A percentile compares a stretch with the other conserved stretches of the same genome.
Conservation (phyloP, 768 basidiomycete species). For the Holtermannia corniformis region DNA sequence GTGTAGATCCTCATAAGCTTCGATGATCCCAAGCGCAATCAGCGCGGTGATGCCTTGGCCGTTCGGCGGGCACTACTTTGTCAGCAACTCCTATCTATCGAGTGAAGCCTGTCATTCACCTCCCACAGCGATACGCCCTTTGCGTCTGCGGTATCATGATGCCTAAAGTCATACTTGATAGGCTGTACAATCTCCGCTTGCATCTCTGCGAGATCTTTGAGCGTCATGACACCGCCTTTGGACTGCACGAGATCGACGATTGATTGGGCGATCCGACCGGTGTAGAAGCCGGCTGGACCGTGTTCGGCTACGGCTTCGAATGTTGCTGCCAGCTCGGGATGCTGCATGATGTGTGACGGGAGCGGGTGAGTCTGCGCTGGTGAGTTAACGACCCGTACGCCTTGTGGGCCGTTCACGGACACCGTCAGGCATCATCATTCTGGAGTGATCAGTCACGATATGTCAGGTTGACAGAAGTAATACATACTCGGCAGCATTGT, state of each 20-base stretch:
- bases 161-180: slow-evolving; percentile 68
- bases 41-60: slow-evolving; percentile 96
- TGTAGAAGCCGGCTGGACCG: slow-evolving; percentile 90
- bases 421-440: slow-evolving; percentile 38
- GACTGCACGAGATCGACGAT: slow-evolving; percentile 54
- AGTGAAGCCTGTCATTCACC: slow-evolving; percentile 45
- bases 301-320: slow-evolving; percentile 69
- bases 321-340: slow-evolving; percentile 72
- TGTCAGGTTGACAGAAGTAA: not conserved
- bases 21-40: slow-evolving; percentile 84
- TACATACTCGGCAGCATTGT: slow-evolving; percentile 58
- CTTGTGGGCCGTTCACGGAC: slow-evolving; percentile 7
- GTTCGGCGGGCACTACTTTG: slow-evolving; percentile 76
- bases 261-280: slow-evolving; percentile 69
- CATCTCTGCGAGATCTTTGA: slow-evolving; percentile 85
- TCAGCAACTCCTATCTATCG: not conserved
- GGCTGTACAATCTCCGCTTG: slow-evolving; percentile 72
- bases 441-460: slow-evolving; percentile 4
- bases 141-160: slow-evolving; percentile 45
- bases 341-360: slow-evolving; percentile 71
- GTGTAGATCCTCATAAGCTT: slow-evolving; percentile 67
- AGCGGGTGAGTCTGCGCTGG: slow-evolving; percentile 48
- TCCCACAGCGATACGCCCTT: slow-evolving; percentile 83
- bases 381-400: slow-evolving; percentile 30
- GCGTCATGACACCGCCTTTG: slow-evolving; percentile 84